Conservation (phyloP, 805 yeast genomes). For the Pichia cabralensis region DNA sequence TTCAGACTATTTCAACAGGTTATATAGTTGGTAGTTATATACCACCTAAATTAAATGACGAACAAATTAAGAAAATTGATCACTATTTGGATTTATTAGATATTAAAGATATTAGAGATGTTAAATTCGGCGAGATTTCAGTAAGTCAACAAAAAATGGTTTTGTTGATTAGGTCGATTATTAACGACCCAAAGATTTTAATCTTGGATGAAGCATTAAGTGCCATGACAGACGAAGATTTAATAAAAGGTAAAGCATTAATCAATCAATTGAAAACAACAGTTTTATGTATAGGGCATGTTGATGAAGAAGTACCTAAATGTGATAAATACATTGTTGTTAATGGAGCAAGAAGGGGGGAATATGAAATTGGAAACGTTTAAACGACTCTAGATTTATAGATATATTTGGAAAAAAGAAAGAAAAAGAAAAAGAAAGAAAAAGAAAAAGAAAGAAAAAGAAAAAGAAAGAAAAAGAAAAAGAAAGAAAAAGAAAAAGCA, state of each 20-base stretch:
- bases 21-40: constrained; percentile 54
- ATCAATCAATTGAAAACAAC: constrained; percentile 52
- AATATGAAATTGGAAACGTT: constrained; percentile 22
- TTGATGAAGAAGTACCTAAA: constrained; percentile 66
- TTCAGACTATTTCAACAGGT: constrained; percentile 63
- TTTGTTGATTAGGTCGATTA: constrained; percentile 64
- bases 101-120: constrained; percentile 29
- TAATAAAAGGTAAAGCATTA: constrained; percentile 44
- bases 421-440: too few species aligned
- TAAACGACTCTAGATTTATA: neutral
- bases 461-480: too few species aligned
- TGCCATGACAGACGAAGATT: constrained; percentile 65
- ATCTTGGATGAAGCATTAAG: constrained; percentile 90
- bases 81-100: constrained; percentile 38
- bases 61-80: constrained; percentile 31
- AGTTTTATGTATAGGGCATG: constrained; percentile 72
- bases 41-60: constrained; percentile 34
- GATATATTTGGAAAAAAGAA: neutral
- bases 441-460: too few species aligned
- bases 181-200: constrained; percentile 67
- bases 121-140: constrained; percentile 41
- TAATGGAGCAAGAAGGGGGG: constrained; percentile 23
- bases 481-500: too few species aligned
- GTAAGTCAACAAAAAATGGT: constrained; percentile 72
- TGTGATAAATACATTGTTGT: constrained; percentile 45